A percentile compares a stretch with the other conserved stretches of the same genome.
phyloP scores from a whole-genome alignment of 2,329 filamentous ascomycete species.

The Macroventuria anomochaeta region DNA sequence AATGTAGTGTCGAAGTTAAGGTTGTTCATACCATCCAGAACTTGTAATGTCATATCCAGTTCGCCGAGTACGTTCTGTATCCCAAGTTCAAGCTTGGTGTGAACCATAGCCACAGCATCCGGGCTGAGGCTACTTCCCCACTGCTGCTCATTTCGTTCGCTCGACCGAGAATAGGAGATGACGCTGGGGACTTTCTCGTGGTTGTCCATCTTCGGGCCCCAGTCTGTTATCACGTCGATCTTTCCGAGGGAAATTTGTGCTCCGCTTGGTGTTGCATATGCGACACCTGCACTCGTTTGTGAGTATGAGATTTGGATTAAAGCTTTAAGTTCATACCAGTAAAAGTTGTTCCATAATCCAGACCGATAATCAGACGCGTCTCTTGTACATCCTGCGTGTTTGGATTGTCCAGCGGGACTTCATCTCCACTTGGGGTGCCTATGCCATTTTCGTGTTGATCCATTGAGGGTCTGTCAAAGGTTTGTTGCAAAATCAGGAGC shows the following conservation, averaged over 20 bases:
- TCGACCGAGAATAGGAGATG: slow-evolving; percentile 33
- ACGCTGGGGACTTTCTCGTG: slow-evolving; percentile 38
- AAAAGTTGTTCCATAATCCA: slow-evolving; percentile 33
- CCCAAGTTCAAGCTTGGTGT: slow-evolving; percentile 43
- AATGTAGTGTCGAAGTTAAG: slow-evolving; percentile 23
- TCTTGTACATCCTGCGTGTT: neutral
- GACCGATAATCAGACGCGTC: slow-evolving; percentile 23
- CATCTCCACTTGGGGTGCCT: too few species aligned
- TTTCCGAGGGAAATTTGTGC: slow-evolving; percentile 21
- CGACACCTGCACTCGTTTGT: slow-evolving; percentile 18
- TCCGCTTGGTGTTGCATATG: slow-evolving; percentile 14
- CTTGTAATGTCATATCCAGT: slow-evolving; percentile 35
- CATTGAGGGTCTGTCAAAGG: too few species aligned
- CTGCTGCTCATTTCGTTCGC: slow-evolving; percentile 23
- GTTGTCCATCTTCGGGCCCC: slow-evolving; percentile 33
- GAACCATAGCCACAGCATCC: slow-evolving; percentile 35
- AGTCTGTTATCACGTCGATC: slow-evolving; percentile 33
- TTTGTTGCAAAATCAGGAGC: too few species aligned
- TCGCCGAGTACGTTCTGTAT: slow-evolving; percentile 27
- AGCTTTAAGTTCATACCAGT: slow-evolving; percentile 18
- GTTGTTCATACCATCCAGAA: slow-evolving; percentile 39
- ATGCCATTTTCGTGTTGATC: neutral
- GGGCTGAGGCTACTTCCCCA: slow-evolving; percentile 32
- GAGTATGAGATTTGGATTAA: too few species aligned
- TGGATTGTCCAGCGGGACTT: too few species aligned